Conservation (phyloP, 805 yeast species). For the Candida railenensis region DNA sequence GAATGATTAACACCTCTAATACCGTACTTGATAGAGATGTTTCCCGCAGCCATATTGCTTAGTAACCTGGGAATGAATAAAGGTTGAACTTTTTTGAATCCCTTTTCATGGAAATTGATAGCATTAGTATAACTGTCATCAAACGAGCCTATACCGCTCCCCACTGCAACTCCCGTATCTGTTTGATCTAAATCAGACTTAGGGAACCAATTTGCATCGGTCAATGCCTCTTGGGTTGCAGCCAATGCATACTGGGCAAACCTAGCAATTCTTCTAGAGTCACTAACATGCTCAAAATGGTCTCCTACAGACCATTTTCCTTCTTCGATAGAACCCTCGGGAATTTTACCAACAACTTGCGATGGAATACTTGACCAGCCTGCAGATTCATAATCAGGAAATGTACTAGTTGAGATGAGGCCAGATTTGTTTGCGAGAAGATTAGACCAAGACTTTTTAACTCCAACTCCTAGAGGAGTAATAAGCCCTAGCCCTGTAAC, state of each 20-base stretch:
- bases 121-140: constrained; percentile 69
- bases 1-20: constrained; percentile 85
- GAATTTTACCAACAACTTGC: constrained; percentile 75
- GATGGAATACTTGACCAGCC: constrained; percentile 61
- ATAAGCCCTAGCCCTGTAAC: constrained; percentile 89
- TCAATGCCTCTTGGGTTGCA: constrained; percentile 75
- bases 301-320: constrained; percentile 54
- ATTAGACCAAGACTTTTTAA: constrained; percentile 49
- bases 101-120: constrained; percentile 48
- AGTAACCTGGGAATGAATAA: constrained; percentile 80
- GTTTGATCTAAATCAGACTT: constrained; percentile 28
- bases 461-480: constrained; percentile 82
- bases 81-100: constrained; percentile 75
- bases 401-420: constrained; percentile 49
- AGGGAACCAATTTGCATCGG: constrained; percentile 60
- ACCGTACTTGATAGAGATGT: constrained; percentile 75
- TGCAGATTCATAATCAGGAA: constrained; percentile 38
- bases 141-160: constrained; percentile 90
- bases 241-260: constrained; percentile 78
- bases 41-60: constrained; percentile 93
- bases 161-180: constrained; percentile 75
- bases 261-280: constrained; percentile 61
- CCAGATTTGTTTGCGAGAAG: constrained; percentile 58
- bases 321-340: constrained; percentile 43
- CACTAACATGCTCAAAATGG: constrained; percentile 45